These are phyloP conservation scores for Leccinum solheimii DNA, from an alignment of 1,284 basidiomycete genomes.

Conservation along the genomic window DNA sequence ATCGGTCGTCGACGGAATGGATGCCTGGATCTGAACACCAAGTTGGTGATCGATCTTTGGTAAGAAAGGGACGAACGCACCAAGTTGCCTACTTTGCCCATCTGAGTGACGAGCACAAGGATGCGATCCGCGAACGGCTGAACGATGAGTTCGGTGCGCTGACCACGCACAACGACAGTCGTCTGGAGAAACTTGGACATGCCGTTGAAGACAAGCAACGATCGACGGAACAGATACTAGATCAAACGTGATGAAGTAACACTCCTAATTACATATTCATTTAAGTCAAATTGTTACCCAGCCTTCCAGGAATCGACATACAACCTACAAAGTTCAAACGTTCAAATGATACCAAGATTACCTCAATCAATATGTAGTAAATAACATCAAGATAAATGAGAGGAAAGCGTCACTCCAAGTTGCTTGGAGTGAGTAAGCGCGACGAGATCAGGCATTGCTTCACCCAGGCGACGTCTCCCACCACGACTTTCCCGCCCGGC, in stretches of 20 bases:
- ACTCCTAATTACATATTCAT: background rate
- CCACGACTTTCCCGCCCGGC: constrained; percentile 33
- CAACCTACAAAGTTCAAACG: background rate
- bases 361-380: constrained; percentile 9
- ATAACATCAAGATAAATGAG: constrained; percentile 3
- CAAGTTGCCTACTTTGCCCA: constrained; percentile 85
- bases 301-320: background rate
- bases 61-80: constrained; percentile 43
- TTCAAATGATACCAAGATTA: background rate
- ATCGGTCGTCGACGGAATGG: constrained; percentile 66
- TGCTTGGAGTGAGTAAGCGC: constrained; percentile 21
- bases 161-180: constrained; percentile 51
- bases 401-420: constrained; percentile 12
- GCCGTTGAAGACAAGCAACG: background rate
- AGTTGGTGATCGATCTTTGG: constrained; percentile 5
- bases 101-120: constrained; percentile 81
- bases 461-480: constrained; percentile 68
- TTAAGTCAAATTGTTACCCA: background rate
- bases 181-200: constrained; percentile 38
- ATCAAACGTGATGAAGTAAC: background rate
- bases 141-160: constrained; percentile 71
- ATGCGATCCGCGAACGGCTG: constrained; percentile 79
- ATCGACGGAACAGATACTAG: background rate
- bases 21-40: constrained; percentile 67
- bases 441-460: constrained; percentile 72